These are phyloP conservation scores for Pythium sp. DNA, from an alignment of 352 stramenopile genomes.

Conservation along the genomic window DNA sequence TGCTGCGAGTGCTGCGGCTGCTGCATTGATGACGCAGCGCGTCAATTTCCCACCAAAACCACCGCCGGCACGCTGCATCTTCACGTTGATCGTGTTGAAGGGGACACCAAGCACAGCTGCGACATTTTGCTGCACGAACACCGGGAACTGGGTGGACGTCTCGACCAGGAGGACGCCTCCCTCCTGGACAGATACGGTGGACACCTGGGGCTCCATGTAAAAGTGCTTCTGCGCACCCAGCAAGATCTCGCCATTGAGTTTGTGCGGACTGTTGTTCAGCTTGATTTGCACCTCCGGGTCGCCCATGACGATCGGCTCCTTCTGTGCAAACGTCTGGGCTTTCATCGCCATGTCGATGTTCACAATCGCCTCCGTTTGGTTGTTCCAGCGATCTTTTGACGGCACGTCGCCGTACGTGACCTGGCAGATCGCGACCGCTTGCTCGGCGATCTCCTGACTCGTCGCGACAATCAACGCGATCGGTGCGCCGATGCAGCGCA, in stretches of 20 bases:
- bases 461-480: slow-evolving; percentile 42
- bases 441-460: slow-evolving; percentile 53
- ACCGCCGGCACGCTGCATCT: slow-evolving; percentile 93
- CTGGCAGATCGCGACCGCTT: slow-evolving; percentile 78
- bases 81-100: slow-evolving; percentile 88
- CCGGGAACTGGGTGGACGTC: slow-evolving; percentile 91
- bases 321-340: slow-evolving; percentile 47
- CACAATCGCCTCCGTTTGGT: slow-evolving; percentile 30
- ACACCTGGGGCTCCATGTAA: slow-evolving; percentile 93
- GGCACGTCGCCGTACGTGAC: slow-evolving; percentile 43
- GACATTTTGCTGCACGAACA: slow-evolving; percentile 90
- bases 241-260: slow-evolving; percentile 85
- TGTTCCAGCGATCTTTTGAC: slow-evolving; percentile 26
- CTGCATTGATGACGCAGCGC: slow-evolving; percentile 89
- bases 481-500: slow-evolving; percentile 35
- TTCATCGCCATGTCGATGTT: slow-evolving; percentile 35
- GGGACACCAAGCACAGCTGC: slow-evolving; percentile 89
- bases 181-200: slow-evolving; percentile 75
- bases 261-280: slow-evolving; percentile 88
- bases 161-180: slow-evolving; percentile 91
- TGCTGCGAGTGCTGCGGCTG: slow-evolving; percentile 88
- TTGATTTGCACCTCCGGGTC: slow-evolving; percentile 68
- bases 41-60: slow-evolving; percentile 97
- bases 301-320: slow-evolving; percentile 77
- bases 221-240: slow-evolving; percentile 95